phyloP scores from a whole-genome alignment of 2,329 filamentous ascomycete genomes.

The Daldinia sp. region DNA sequence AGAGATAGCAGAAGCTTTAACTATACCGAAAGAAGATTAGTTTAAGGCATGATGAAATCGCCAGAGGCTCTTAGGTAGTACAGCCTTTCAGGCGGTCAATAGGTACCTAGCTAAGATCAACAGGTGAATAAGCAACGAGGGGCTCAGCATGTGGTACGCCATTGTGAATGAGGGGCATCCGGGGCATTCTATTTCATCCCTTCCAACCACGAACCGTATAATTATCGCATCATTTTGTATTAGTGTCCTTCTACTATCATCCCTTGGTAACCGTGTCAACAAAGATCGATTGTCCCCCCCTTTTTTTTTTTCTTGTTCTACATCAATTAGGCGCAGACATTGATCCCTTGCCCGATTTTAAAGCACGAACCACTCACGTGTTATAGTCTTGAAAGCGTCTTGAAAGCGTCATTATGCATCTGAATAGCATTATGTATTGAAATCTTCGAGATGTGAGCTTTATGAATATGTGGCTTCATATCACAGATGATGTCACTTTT shows the following conservation, averaged over 20 bases:
- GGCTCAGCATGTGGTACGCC: background rate
- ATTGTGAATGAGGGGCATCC: constrained; percentile 18
- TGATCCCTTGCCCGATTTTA: background rate
- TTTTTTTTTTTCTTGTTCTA: background rate
- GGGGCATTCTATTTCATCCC: background rate
- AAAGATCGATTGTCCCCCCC: constrained; percentile 8
- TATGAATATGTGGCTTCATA: background rate
- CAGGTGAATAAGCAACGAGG: background rate
- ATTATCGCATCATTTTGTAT: constrained; percentile 2
- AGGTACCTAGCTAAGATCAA: too few species aligned
- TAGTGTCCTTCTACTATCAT: constrained; percentile 1
- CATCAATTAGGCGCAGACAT: background rate
- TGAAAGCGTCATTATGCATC: constrained; percentile 30
- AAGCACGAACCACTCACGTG: background rate
- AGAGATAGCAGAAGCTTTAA: constrained; percentile 12
- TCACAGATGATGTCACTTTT: constrained; percentile 32
- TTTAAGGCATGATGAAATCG: constrained; percentile 33
- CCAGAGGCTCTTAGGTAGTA: constrained; percentile 28
- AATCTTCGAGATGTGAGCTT: background rate
- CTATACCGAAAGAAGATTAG: constrained; percentile 25
- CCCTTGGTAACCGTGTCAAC: background rate
- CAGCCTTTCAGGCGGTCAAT: constrained; percentile 17
- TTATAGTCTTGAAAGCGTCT: too few species aligned
- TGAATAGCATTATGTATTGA: background rate
- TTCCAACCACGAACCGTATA: background rate